Conservation (phyloP, 768 basidiomycete species). For the Russula earlei region DNA sequence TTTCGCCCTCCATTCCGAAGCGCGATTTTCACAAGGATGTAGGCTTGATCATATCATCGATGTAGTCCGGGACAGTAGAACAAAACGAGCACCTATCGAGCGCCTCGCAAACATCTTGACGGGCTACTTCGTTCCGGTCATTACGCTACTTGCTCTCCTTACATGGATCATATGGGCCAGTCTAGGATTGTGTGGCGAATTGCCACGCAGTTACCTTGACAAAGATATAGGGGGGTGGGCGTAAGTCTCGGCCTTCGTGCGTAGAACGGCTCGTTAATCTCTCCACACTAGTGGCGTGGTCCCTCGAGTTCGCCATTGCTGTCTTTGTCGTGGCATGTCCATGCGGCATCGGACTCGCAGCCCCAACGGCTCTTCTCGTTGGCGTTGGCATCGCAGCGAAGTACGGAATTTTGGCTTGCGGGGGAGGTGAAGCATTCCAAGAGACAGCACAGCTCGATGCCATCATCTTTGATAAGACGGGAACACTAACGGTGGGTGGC, state of each 20-base stretch:
- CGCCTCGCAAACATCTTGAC: conserved; percentile 65
- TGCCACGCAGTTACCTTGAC: conserved; percentile 50
- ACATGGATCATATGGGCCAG: conserved; percentile 70
- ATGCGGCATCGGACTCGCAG: conserved; percentile 79
- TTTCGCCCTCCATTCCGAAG: not conserved
- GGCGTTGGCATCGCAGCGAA: conserved; percentile 76
- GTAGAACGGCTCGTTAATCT: not conserved
- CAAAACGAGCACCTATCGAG: conserved; percentile 68
- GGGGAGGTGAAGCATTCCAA: conserved; percentile 86
- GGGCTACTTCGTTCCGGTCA: conserved; percentile 69
- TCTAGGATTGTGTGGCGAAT: conserved; percentile 46
- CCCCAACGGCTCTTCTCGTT: conserved; percentile 77
- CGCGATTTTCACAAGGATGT: not conserved
- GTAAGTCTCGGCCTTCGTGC: conserved; percentile 31
- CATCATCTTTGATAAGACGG: conserved; percentile 85
- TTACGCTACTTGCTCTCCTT: conserved; percentile 59
- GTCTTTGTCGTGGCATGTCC: conserved; percentile 83
- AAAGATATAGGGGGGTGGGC: conserved; percentile 48
- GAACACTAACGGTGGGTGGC: conserved; percentile 65
- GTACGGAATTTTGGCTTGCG: conserved; percentile 68
- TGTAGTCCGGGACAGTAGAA: conserved; percentile 71
- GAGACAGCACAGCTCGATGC: conserved; percentile 65
- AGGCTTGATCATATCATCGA: conserved; percentile 69
- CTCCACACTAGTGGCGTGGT: conserved; percentile 47
- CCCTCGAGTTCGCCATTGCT: conserved; percentile 76